These are phyloP conservation scores for Myxozyma nipponensis DNA, from an alignment of 805 yeast species.

Conservation along the genomic window DNA sequence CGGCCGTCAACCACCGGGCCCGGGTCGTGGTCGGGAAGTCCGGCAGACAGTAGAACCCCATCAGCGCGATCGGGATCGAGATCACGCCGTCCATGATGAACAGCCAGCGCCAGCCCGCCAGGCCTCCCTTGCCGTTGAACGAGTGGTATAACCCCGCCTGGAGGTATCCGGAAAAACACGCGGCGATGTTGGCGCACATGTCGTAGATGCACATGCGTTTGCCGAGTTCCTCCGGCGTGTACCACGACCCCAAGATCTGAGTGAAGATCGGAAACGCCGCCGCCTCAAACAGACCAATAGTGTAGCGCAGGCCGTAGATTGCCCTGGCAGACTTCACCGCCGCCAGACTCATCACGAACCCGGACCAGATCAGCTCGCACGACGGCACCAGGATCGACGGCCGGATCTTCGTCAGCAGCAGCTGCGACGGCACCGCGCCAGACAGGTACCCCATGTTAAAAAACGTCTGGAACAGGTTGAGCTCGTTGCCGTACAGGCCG, in stretches of 20 bases:
- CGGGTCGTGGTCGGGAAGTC: conserved; percentile 45
- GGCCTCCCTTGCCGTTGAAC: conserved; percentile 46
- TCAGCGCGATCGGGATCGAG: conserved; percentile 38
- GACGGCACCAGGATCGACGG: conserved; percentile 44
- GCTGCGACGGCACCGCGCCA: conserved; percentile 42
- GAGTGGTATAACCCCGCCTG: conserved; percentile 42
- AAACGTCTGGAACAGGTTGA: conserved; percentile 46
- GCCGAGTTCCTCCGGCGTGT: conserved; percentile 53
- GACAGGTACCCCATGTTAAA: conserved; percentile 33
- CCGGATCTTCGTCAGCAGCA: conserved; percentile 34
- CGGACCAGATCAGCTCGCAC: conserved; percentile 42
- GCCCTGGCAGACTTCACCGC: conserved; percentile 35
- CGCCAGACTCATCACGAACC: conserved; percentile 29
- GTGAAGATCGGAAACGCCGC: conserved; percentile 44
- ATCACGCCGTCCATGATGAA: conserved; percentile 58
- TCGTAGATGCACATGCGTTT: conserved; percentile 43
- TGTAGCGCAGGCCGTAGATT: conserved; percentile 38
- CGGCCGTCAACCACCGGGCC: conserved; percentile 12
- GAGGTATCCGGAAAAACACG: conserved; percentile 45
- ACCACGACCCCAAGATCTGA: conserved; percentile 46
- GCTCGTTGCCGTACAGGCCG: conserved; percentile 57
- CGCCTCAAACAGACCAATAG: conserved; percentile 44
- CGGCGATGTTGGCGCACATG: conserved; percentile 41
- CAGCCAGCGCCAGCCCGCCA: conserved; percentile 64
- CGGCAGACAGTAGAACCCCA: conserved; percentile 46